Evolutionary conservation across 805 yeast genomes (phyloP), one percentile per base, ranked within the genome.

Genomic region (Torulaspora delbrueckii): DNA sequence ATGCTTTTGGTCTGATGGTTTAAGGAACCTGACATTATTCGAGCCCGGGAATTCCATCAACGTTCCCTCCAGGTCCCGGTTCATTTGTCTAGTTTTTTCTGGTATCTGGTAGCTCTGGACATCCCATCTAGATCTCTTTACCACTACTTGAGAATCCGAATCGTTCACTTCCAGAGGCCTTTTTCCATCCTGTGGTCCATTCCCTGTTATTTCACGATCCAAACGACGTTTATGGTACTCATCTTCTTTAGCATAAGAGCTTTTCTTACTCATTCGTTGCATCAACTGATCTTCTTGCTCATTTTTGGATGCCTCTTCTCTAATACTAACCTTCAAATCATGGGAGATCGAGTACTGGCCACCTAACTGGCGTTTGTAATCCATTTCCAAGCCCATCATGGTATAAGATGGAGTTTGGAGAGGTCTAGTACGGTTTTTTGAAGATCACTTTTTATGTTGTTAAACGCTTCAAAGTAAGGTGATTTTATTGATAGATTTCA

Each of bases 1-100:
- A 56, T 82, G 77, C 58, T 78, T 77, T 60, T 76, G 70, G 60
- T 90, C 97, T 32, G 80, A 78, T 28, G 79, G 82, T 54, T 80
- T 85, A 65, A 86, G 81, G 58, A 70, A 81, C 56, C 79, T 82
- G 10, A 88, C 60, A 25, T 84, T 89, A 31, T 74, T 73, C 0
- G 81, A 73, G 0, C 82, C 88, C 0, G 89, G 84, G 1, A 82
- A 71, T 18, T 80, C 82, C 2, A 77, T 66, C 1, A 77, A 48
- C 10, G 71, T 55, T 49, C 71, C 59, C 46, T 68, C 58, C 38
- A 67, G 57, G 38, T 63, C 57, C 13, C 62, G 52, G 25, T 58
- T 26, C 10, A 63, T 34, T 37, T 59, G 50, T 10, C 53, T 61
- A 14, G 70, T 69, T 13, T 65, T 74, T 18, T 78, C 81, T 0